These are phyloP conservation scores for Clitoria ternatea DNA, from an alignment of 306 rosid genomes.

Conservation along the genomic window DNA sequence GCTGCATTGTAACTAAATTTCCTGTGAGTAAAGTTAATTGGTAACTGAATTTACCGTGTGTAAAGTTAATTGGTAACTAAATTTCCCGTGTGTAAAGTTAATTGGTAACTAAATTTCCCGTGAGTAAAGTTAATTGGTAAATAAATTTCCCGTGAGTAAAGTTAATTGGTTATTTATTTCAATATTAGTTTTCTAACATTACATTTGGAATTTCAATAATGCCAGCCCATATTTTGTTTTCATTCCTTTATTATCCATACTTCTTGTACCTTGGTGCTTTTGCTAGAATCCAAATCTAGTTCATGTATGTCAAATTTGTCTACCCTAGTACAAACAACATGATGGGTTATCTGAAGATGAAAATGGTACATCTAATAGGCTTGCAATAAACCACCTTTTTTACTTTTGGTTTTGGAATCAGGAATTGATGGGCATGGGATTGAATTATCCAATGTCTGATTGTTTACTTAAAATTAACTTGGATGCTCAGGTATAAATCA, in stretches of 20 bases:
- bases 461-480: constrained; percentile 10
- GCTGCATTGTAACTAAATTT: background rate
- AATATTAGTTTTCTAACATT: background rate
- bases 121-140: background rate
- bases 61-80: background rate
- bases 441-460: background rate
- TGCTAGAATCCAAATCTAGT: constrained; percentile 7
- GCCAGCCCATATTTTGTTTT: background rate
- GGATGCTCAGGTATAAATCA: constrained; percentile 1
- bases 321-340: constrained; percentile 4
- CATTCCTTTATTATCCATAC: background rate
- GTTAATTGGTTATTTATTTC: constrained; percentile 11
- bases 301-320: background rate
- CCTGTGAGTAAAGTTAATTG: background rate
- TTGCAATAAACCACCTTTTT: background rate
- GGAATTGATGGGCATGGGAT: background rate
- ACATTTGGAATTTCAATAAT: constrained; percentile 12
- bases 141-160: background rate
- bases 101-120: background rate
- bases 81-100: background rate
- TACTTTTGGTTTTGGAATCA: background rate
- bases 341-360: constrained; percentile 2
- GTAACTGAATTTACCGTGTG: background rate
- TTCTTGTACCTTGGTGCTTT: constrained; percentile 8
- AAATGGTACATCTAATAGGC: background rate